Evolutionary conservation across 2,329 filamentous ascomycete genomes (phyloP).

Genomic region (Colletotrichum destructivum): DNA sequence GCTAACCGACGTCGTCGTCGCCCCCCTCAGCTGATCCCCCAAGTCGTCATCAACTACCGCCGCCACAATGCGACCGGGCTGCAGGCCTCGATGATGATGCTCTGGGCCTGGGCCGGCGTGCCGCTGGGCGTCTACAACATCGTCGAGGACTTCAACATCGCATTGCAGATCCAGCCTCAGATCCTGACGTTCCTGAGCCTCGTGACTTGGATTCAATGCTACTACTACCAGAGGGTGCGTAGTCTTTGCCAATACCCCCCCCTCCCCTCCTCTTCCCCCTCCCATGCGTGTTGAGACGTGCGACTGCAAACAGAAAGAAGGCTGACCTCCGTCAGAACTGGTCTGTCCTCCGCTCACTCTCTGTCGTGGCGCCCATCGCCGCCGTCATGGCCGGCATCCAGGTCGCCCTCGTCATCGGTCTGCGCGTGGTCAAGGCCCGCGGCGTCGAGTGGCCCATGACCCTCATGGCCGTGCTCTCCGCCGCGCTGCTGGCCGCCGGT

Average conservation of each 20-base stretch:
- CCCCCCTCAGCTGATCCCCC: slow-evolving; percentile 71
- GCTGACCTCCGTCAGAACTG: slow-evolving; percentile 60
- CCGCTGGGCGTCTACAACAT: slow-evolving; percentile 71
- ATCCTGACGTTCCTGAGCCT: slow-evolving; percentile 60
- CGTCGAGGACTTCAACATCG: slow-evolving; percentile 58
- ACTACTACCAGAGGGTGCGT: slow-evolving; percentile 58
- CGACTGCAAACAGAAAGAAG: not conserved
- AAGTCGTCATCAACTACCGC: slow-evolving; percentile 78
- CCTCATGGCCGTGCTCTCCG: slow-evolving; percentile 77
- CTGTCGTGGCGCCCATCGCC: slow-evolving; percentile 66
- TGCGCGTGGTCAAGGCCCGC: slow-evolving; percentile 60
- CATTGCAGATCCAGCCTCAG: slow-evolving; percentile 60
- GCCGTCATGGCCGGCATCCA: slow-evolving; percentile 72
- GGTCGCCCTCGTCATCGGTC: slow-evolving; percentile 70
- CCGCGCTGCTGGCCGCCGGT: slow-evolving; percentile 74
- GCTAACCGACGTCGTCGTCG: not conserved
- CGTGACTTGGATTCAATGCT: slow-evolving; percentile 60
- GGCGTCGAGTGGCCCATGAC: slow-evolving; percentile 73
- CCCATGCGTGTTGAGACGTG: no score
- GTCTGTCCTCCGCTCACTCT: slow-evolving; percentile 63
- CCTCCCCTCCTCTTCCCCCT: not conserved
- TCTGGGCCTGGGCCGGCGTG: slow-evolving; percentile 78
- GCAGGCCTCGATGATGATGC: slow-evolving; percentile 80
- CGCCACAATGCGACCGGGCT: slow-evolving; percentile 77
- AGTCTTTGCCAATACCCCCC: slow-evolving; percentile 28